Evolutionary conservation across 768 basidiomycete species (phyloP).

Genomic region (Amylocystis lapponica): DNA sequence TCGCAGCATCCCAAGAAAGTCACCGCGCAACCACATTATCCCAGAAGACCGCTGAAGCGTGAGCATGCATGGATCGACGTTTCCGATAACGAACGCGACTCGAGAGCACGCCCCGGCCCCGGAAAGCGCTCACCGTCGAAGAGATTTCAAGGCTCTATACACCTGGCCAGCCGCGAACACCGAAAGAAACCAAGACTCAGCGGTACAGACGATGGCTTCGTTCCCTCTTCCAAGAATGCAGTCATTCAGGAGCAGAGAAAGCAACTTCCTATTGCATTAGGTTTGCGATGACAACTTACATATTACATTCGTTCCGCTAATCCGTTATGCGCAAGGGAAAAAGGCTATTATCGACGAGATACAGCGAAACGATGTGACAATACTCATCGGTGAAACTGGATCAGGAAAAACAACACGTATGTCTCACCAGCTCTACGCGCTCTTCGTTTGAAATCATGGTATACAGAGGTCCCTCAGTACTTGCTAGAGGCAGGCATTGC

Average conservation of each 20-base stretch:
- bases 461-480: constrained; percentile 92
- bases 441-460: too few species aligned
- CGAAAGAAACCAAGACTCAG: constrained; percentile 3
- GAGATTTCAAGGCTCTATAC: background rate
- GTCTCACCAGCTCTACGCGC: constrained; percentile 28
- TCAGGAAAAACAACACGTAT: constrained; percentile 97
- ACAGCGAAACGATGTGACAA: constrained; percentile 71
- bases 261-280: constrained; percentile 75
- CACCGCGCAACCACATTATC: constrained; percentile 2
- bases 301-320: background rate
- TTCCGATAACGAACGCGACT: constrained; percentile 24
- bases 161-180: background rate
- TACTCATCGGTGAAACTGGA: constrained; percentile 94
- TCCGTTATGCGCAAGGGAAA: constrained; percentile 42
- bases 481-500: constrained; percentile 78
- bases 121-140: background rate
- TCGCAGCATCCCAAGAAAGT: constrained; percentile 4
- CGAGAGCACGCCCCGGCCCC: constrained; percentile 6
- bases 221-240: constrained; percentile 6
- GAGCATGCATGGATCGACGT: constrained; percentile 20
- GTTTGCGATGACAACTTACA: constrained; percentile 31
- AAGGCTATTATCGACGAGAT: constrained; percentile 74
- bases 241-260: constrained; percentile 56
- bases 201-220: constrained; percentile 2
- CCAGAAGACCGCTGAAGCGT: constrained; percentile 13